Base-by-base conservation (phyloP, 106 monocot genomes). In the Narthecium ossifragum region DNA sequence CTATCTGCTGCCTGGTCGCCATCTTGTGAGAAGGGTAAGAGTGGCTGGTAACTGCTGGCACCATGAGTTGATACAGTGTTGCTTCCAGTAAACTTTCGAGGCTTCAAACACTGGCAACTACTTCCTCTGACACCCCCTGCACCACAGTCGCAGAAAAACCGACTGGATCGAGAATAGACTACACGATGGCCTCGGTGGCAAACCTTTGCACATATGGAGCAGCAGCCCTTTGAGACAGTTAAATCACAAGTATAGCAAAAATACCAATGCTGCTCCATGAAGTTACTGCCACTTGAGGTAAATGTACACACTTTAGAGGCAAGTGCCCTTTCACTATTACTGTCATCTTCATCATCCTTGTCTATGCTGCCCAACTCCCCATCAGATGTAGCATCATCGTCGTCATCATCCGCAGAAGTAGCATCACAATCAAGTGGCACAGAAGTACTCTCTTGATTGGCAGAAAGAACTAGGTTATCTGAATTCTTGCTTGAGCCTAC, bases 221-320 rank as follows among this genome's bases (percentile, higher is more conserved):
- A 98, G 54, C 98, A 98, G 22, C 98, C 98, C 63, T 91, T 91
- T 22, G 98, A 84, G 61, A 98, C 73, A 32, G 90, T 98, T 63
- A 98, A 57, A 55, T 98, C 98, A 85, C 98, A 98, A 31, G 98
- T 91, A 58, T 98, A 98, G 37, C 98, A 98, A 57, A 98, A 98
- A 39, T 98, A 98, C 98, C 98, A 98, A 54, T 98, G 98, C 26
- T 98, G 98, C 53, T 98, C 98, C 91, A 98, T 91, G 55, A 98
- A 98, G 64, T 87, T 98, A 56, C 86, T 98, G 15, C 98, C 98
- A 59, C 98, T 98, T 46, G 98, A 98, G 60, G 98, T 98, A 57
- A 91, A 98, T 66, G 98, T 91, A 81, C 98, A 98, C 40, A 98
- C 81, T 77, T 91, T 84, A 39, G 98, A 84, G 23, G 98, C 98